A percentile compares a stretch with the other conserved stretches of the same genome.
These are phyloP conservation scores for Platanthera zijinensis DNA, from an alignment of 106 monocot genomes.

Conservation along the genomic window DNA sequence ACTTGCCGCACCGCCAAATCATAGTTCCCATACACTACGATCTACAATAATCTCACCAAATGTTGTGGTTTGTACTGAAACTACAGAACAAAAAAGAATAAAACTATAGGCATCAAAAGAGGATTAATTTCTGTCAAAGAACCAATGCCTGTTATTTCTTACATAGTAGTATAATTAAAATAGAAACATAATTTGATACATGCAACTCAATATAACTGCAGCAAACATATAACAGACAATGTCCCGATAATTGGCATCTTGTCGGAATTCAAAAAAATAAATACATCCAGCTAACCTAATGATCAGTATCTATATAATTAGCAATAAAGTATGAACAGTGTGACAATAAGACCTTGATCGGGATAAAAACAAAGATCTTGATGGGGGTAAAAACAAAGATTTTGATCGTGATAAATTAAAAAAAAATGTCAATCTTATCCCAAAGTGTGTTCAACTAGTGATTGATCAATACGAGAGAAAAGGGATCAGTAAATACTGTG, in stretches of 20 bases:
- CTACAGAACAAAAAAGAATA: too few species aligned
- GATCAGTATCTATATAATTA: background rate
- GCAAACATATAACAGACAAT: background rate
- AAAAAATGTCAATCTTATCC: background rate
- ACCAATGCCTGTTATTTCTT: too few species aligned
- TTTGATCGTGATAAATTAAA: background rate
- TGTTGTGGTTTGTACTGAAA: too few species aligned
- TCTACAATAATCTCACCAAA: constrained; percentile 77
- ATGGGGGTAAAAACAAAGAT: background rate
- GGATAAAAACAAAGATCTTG: too few species aligned
- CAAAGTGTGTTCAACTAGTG: background rate
- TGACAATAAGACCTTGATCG: background rate
- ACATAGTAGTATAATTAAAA: too few species aligned
- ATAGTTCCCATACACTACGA: constrained; percentile 57
- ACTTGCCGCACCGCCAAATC: constrained; percentile 82
- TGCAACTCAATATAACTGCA: background rate
- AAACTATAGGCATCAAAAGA: too few species aligned
- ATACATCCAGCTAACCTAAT: background rate
- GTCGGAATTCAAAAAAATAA: background rate
- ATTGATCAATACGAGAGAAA: background rate
- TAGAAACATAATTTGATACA: too few species aligned
- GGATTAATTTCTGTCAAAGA: too few species aligned
- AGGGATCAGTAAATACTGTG: background rate
- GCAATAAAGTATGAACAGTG: background rate
- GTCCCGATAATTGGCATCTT: too few species aligned